Percentiles rank a stretch among this genome's conserved stretches.
Conservation (phyloP, 2,329 filamentous ascomycete genomes). For the Mycosphaerella arachidis region DNA sequence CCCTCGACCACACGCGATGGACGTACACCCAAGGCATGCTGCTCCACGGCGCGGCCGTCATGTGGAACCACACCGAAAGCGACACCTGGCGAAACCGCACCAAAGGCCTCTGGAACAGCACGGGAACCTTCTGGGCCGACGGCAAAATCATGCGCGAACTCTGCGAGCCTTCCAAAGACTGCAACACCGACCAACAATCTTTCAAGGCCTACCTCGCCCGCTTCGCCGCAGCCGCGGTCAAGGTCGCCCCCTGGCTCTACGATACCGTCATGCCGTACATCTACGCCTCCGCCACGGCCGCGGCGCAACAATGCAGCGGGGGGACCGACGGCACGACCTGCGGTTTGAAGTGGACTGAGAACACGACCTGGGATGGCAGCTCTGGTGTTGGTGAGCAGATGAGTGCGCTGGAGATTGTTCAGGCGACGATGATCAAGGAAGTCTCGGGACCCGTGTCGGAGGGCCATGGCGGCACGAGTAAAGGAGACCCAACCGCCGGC, state of each 20-base stretch:
- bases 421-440: constrained; percentile 37
- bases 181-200: constrained; percentile 40
- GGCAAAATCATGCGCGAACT: constrained; percentile 43
- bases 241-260: constrained; percentile 54
- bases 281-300: constrained; percentile 49
- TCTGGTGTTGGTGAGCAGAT: constrained; percentile 55
- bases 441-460: constrained; percentile 42
- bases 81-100: constrained; percentile 22
- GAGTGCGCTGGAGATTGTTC: constrained; percentile 50
- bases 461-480: constrained; percentile 49
- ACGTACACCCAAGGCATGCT: constrained; percentile 44
- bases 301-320: constrained; percentile 52
- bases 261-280: constrained; percentile 51
- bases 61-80: constrained; percentile 32
- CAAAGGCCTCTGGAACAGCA: constrained; percentile 24
- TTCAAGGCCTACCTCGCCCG: constrained; percentile 42
- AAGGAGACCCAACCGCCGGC: constrained; percentile 44
- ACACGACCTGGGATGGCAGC: constrained; percentile 42
- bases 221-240: constrained; percentile 51
- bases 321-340: constrained; percentile 43
- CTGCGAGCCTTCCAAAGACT: constrained; percentile 39
- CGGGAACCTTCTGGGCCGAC: constrained; percentile 40
- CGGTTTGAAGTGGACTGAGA: constrained; percentile 39
- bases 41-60: constrained; percentile 41
- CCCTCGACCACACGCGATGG: constrained; percentile 46